Conservation (phyloP, 2,329 filamentous ascomycete genomes). For the Penicillium verrucosum region DNA sequence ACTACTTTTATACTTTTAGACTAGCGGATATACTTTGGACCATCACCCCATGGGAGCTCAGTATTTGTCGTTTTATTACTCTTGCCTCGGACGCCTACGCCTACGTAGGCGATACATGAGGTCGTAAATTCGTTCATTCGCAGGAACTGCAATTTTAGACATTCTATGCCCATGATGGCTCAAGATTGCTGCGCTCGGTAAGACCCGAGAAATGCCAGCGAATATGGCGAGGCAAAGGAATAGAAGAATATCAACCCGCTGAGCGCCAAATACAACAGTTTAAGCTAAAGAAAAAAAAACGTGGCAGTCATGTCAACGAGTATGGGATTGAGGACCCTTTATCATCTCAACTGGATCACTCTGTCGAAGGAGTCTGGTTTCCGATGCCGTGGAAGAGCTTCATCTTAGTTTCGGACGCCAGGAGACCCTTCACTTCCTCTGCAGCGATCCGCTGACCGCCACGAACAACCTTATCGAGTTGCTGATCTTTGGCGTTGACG, state of each 20-base stretch:
- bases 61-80: not conserved
- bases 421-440: slow-evolving; percentile 50
- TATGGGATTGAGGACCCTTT: not conserved
- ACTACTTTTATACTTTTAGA: not conserved
- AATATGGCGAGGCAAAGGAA: not conserved
- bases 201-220: not conserved
- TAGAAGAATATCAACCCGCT: slow-evolving; percentile 5
- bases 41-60: not conserved
- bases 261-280: slow-evolving; percentile 13
- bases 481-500: slow-evolving; percentile 40
- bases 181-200: not conserved
- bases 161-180: slow-evolving; percentile 4
- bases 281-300: slow-evolving; percentile 2
- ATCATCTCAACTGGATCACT: slow-evolving; percentile 7
- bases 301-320: slow-evolving; percentile 18
- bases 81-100: too few relatives aligned
- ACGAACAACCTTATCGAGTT: slow-evolving; percentile 53
- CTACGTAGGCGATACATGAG: not conserved
- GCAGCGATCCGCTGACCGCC: slow-evolving; percentile 57
- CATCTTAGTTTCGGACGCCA: slow-evolving; percentile 51
- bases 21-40: not conserved
- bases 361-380: slow-evolving; percentile 18
- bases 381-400: slow-evolving; percentile 49
- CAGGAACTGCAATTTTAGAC: not conserved
- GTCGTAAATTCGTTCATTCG: slow-evolving; percentile 11